A percentile compares a stretch with the other conserved stretches of the same genome.
These are phyloP conservation scores for Triticum urartu DNA, from an alignment of 176 grass and related monocot species.

Conservation along the genomic window DNA sequence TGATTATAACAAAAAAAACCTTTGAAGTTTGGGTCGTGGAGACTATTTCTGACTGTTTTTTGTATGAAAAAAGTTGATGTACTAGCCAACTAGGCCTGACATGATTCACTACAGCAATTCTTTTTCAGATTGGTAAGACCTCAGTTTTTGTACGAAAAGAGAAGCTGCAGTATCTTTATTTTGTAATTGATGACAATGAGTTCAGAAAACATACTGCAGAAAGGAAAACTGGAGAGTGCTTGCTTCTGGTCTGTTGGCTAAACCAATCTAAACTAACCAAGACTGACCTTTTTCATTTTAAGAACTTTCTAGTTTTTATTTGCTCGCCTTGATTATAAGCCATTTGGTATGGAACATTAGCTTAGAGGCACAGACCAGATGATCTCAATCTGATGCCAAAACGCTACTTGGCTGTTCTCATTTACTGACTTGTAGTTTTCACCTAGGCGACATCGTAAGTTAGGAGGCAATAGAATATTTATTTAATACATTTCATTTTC, in stretches of 20 bases:
- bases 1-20: neutral
- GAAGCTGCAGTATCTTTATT: neutral
- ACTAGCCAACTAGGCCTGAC: neutral
- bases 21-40: neutral
- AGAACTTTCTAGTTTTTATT: neutral
- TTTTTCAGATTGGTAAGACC: neutral
- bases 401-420: neutral
- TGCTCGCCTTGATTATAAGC: neutral
- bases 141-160: neutral
- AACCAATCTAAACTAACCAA: neutral
- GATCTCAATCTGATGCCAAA: neutral
- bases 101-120: neutral
- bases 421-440: neutral
- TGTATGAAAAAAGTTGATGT: neutral
- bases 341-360: neutral
- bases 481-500: neutral
- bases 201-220: neutral
- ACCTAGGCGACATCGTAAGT: neutral
- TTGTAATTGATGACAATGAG: neutral
- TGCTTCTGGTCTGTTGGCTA: neutral
- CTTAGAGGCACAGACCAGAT: neutral
- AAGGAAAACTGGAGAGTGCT: neutral
- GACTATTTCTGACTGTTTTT: neutral
- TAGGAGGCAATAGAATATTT: neutral
- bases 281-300: neutral